phyloP scores from a whole-genome alignment of 1,284 basidiomycete species.

The Malassezia nana region DNA sequence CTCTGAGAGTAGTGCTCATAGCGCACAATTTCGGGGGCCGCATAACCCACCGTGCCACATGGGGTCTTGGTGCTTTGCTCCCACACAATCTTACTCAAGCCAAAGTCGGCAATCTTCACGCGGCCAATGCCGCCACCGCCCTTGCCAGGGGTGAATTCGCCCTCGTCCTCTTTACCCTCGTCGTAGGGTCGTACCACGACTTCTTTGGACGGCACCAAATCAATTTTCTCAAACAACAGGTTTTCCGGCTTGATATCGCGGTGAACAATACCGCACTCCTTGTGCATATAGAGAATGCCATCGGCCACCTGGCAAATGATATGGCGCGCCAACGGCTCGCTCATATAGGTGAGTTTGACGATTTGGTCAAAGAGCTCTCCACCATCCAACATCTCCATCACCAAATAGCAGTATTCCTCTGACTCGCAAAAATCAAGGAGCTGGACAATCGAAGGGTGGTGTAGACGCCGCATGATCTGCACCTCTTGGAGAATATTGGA shows the following conservation, averaged over 20 bases:
- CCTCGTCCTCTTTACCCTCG: conserved; percentile 97
- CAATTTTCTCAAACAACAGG: conserved; percentile 84
- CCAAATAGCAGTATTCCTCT: conserved; percentile 82
- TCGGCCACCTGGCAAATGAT: conserved; percentile 95
- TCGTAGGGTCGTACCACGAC: conserved; percentile 73
- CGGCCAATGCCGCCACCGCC: conserved; percentile 95
- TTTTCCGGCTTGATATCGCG: conserved; percentile 98
- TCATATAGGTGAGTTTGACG: conserved; percentile 97
- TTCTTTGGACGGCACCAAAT: conserved; percentile 75
- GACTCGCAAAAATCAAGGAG: conserved; percentile 59
- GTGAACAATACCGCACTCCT: conserved; percentile 94
- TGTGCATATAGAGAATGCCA: conserved; percentile 89
- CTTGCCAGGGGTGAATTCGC: conserved; percentile 78
- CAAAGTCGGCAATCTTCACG: conserved; percentile 99
- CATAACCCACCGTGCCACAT: conserved; percentile 97
- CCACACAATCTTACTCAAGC: conserved; percentile 96
- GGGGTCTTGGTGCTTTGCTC: conserved; percentile 98
- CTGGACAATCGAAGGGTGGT: conserved; percentile 75
- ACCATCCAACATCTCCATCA: conserved; percentile 70
- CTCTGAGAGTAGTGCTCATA: conserved; percentile 97
- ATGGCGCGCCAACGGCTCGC: conserved; percentile 63
- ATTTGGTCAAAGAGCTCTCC: conserved; percentile 99
- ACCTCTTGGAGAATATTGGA: conserved; percentile 99
- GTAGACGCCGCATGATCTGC: conserved; percentile 93
- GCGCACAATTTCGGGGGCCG: conserved; percentile 98